These are phyloP conservation scores for Dictyostelium purpureum DNA, from an alignment of 78 protist species.

Conservation along the genomic window DNA sequence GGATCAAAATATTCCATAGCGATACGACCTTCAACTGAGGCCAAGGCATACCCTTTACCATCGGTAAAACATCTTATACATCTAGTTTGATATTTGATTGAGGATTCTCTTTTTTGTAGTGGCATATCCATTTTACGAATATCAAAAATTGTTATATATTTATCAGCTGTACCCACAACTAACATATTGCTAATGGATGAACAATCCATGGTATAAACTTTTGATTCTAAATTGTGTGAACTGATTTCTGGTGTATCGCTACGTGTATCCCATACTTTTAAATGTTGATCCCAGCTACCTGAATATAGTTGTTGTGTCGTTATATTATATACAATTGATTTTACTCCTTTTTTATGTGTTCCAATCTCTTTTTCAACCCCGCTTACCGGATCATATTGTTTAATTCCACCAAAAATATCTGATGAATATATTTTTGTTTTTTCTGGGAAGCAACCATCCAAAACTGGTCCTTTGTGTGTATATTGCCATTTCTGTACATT, in stretches of 20 bases:
- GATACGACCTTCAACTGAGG: constrained; percentile 94
- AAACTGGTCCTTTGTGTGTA: constrained; percentile 22
- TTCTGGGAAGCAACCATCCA: constrained; percentile 58
- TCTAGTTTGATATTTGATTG: constrained; percentile 93
- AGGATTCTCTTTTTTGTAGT: constrained; percentile 87
- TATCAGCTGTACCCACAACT: constrained; percentile 86
- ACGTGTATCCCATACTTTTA: constrained; percentile 92
- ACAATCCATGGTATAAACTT: constrained; percentile 69
- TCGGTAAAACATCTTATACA: constrained; percentile 65
- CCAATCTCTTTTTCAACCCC: constrained; percentile 36
- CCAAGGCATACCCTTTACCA: constrained; percentile 89
- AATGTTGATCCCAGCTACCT: constrained; percentile 92
- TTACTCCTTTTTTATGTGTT: constrained; percentile 49
- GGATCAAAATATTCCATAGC: constrained; percentile 94
- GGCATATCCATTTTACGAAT: constrained; percentile 74
- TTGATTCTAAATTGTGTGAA: not conserved
- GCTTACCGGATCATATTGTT: constrained; percentile 10
- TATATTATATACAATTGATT: constrained; percentile 11
- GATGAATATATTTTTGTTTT: constrained; percentile 13
- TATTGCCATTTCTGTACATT: constrained; percentile 46
- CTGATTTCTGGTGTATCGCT: not conserved
- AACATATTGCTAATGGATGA: not conserved
- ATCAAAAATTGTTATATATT: constrained; percentile 83
- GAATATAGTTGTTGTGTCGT: constrained; percentile 28
- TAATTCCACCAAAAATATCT: constrained; percentile 2